A percentile compares a stretch with the other conserved stretches of the same genome.
Evolutionary conservation across 805 yeast genomes (phyloP).

Genomic region (Wickerhamomyces sydowiorum): DNA sequence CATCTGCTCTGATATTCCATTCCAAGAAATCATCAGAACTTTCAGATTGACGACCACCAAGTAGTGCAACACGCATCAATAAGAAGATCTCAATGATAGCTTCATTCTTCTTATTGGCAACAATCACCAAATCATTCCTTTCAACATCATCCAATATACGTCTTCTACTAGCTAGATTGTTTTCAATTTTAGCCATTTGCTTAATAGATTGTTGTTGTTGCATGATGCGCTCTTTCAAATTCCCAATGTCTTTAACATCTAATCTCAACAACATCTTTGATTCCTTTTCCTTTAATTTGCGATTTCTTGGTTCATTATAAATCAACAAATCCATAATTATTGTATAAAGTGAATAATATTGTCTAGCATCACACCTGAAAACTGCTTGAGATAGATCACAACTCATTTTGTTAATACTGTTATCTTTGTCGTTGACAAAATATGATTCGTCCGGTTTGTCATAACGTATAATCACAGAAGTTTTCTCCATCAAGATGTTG

Average conservation of each 20-base stretch:
- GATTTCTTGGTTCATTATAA: constrained; percentile 68
- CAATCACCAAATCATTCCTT: constrained; percentile 35
- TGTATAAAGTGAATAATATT: constrained; percentile 61
- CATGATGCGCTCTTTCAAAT: constrained; percentile 41
- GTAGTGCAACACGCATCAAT: constrained; percentile 37
- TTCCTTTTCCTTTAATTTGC: constrained; percentile 49
- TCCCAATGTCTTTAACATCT: constrained; percentile 56
- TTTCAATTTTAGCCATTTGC: constrained; percentile 34
- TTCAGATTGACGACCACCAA: constrained; percentile 26
- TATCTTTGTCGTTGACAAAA: constrained; percentile 23
- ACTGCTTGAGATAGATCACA: constrained; percentile 68
- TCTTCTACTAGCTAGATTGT: constrained; percentile 45
- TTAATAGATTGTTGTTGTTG: constrained; percentile 43
- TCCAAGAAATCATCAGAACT: constrained; percentile 39
- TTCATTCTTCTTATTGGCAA: constrained; percentile 31
- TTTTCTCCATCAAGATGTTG: constrained; percentile 54
- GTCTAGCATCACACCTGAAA: constrained; percentile 65
- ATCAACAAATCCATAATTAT: constrained; percentile 60
- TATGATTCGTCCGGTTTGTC: constrained; percentile 48
- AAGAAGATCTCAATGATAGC: constrained; percentile 37
- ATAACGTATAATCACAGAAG: constrained; percentile 55
- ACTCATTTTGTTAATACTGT: constrained; percentile 39
- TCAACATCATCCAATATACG: constrained; percentile 43
- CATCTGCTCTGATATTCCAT: constrained; percentile 62
- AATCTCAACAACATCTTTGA: constrained; percentile 64